phyloP scores from a whole-genome alignment of 768 basidiomycete genomes.

The Boletus fagicola region DNA sequence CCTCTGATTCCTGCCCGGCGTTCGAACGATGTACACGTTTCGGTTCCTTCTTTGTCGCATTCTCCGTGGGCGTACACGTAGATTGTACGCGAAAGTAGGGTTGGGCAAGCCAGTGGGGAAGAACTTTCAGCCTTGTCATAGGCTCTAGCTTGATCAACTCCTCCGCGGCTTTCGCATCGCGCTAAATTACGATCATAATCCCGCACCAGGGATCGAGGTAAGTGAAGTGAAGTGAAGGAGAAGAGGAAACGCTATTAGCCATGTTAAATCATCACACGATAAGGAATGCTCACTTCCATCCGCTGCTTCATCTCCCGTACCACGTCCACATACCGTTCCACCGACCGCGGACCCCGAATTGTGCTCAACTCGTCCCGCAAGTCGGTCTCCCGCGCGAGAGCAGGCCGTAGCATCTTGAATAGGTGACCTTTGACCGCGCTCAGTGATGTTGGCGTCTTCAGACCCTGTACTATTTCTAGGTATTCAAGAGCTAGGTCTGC shows the following conservation, averaged over 20 bases:
- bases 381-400: slow-evolving; percentile 62
- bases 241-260: background rate
- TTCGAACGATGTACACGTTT: slow-evolving; percentile 6
- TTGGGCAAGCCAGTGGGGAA: slow-evolving; percentile 73
- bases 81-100: slow-evolving; percentile 50
- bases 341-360: slow-evolving; percentile 31
- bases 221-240: background rate
- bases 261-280: background rate
- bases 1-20: background rate
- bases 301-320: slow-evolving; percentile 57
- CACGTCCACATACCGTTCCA: slow-evolving; percentile 47
- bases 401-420: slow-evolving; percentile 88
- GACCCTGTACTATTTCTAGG: slow-evolving; percentile 64
- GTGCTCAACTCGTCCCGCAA: slow-evolving; percentile 70
- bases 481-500: slow-evolving; percentile 81
- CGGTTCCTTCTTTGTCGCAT: background rate
- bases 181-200: slow-evolving; percentile 28
- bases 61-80: background rate
- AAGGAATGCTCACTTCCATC: slow-evolving; percentile 47
- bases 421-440: slow-evolving; percentile 90
- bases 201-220: background rate
- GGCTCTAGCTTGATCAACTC: slow-evolving; percentile 44
- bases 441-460: slow-evolving; percentile 62
- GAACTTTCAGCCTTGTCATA: slow-evolving; percentile 46
- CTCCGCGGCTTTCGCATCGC: slow-evolving; percentile 43